Evolutionary conservation across 2,329 filamentous ascomycete genomes (phyloP).

Genomic region (Ophiostoma ulmi): DNA sequence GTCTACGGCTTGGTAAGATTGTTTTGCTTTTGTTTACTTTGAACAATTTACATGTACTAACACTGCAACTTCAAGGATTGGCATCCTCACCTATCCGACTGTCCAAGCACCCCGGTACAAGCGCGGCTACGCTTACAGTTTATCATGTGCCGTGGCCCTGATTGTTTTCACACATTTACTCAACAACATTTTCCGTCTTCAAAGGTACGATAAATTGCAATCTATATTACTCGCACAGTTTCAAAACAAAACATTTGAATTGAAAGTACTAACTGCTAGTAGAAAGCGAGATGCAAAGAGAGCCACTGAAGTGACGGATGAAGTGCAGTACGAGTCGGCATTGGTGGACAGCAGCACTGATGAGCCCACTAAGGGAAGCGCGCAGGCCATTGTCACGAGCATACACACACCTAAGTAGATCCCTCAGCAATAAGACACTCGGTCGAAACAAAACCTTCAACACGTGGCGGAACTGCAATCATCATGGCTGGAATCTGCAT

Average conservation of each 20-base stretch:
- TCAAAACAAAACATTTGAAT: no score
- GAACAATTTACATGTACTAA: no score
- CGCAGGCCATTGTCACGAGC: background rate
- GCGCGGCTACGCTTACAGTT: conserved; percentile 17
- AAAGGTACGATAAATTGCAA: background rate
- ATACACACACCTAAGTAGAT: background rate
- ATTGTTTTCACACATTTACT: conserved; percentile 16
- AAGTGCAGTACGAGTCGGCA: background rate
- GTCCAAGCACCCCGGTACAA: conserved; percentile 17
- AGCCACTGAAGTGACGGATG: background rate
- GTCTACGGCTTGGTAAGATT: conserved; percentile 46
- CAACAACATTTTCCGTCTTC: conserved; percentile 7
- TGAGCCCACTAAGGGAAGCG: background rate
- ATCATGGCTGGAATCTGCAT: no score
- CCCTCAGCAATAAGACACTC: no score
- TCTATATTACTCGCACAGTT: no score
- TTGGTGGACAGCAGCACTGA: background rate
- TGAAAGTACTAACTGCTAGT: background rate
- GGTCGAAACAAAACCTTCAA: no score
- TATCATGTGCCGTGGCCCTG: conserved; percentile 13
- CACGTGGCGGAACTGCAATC: no score
- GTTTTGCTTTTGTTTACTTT: background rate
- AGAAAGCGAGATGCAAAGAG: background rate
- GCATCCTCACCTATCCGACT: conserved; percentile 19
- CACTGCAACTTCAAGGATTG: conserved; percentile 2